Evolutionary conservation across 768 basidiomycete species (phyloP).

Genomic region (Porphyrellus cyaneotinctus): DNA sequence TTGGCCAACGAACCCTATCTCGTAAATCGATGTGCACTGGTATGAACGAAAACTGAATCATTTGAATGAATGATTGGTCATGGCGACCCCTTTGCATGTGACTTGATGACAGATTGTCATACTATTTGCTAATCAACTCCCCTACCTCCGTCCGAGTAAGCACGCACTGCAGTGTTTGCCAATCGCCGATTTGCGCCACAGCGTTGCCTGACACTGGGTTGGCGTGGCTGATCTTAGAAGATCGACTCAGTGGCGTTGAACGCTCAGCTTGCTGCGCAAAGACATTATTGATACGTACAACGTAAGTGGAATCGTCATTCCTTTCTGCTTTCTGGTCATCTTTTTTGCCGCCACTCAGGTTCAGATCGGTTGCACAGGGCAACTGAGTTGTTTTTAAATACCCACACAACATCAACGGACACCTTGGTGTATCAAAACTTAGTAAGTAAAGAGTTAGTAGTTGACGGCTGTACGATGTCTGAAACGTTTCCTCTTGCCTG

Average conservation of each 20-base stretch:
- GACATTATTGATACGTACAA: neutral
- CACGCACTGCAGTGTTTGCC: too few species aligned
- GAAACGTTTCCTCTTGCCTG: neutral
- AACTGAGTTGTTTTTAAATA: neutral
- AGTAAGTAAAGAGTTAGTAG: neutral
- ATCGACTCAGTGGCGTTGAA: neutral
- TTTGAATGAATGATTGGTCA: too few species aligned
- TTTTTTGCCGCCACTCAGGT: neutral
- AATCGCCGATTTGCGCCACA: neutral
- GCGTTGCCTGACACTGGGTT: neutral
- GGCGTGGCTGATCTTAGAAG: neutral
- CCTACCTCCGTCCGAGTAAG: too few species aligned
- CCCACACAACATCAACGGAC: neutral
- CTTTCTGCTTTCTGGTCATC: neutral
- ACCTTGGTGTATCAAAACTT: neutral
- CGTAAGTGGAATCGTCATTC: neutral
- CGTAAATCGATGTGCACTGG: neutral
- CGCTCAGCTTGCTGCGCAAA: neutral
- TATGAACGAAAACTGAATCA: too few species aligned
- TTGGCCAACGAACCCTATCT: conserved; percentile 33
- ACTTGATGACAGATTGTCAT: too few species aligned
- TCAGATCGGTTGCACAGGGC: neutral
- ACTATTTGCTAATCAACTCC: too few species aligned
- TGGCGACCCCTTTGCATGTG: too few species aligned
- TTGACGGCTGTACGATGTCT: neutral